A percentile compares a stretch with the other conserved stretches of the same genome.
phyloP scores from a whole-genome alignment of 768 basidiomycete species.

The Arthromyces matolae region DNA sequence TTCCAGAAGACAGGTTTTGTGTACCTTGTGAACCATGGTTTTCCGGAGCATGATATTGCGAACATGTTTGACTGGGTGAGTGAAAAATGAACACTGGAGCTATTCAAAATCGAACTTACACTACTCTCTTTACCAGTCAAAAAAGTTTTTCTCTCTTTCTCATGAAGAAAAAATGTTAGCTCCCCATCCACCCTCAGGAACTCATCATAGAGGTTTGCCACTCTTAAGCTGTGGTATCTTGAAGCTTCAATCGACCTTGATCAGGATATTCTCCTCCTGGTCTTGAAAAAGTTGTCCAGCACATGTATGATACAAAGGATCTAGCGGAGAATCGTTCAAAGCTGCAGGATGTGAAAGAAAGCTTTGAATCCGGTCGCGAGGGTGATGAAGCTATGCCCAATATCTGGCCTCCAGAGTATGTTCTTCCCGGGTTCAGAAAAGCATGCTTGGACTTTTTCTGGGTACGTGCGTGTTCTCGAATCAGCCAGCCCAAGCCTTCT shows the following conservation, averaged over 20 bases:
- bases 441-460: conserved; percentile 50
- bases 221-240: conserved; percentile 8
- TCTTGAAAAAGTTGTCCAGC: conserved; percentile 35
- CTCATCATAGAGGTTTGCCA: conserved; percentile 39
- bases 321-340: conserved; percentile 25
- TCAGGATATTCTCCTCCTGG: conserved; percentile 38
- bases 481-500: neutral
- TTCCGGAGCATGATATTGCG: conserved; percentile 33
- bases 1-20: conserved; percentile 48
- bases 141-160: conserved; percentile 35
- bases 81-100: neutral
- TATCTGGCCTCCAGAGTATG: conserved; percentile 52
- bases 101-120: neutral
- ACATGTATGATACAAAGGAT: conserved; percentile 31
- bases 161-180: conserved; percentile 38
- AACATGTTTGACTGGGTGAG: conserved; percentile 42
- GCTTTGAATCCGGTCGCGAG: conserved; percentile 53
- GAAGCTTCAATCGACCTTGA: neutral
- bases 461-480: conserved; percentile 25
- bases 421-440: conserved; percentile 51
- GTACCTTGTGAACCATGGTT: conserved; percentile 41
- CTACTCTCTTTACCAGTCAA: conserved; percentile 31
- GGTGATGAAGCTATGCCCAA: conserved; percentile 45
- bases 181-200: conserved; percentile 42
- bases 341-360: conserved; percentile 46